These are phyloP conservation scores for Dioscorea cayenensis DNA, from an alignment of 116 monocot species.

Conservation along the genomic window DNA sequence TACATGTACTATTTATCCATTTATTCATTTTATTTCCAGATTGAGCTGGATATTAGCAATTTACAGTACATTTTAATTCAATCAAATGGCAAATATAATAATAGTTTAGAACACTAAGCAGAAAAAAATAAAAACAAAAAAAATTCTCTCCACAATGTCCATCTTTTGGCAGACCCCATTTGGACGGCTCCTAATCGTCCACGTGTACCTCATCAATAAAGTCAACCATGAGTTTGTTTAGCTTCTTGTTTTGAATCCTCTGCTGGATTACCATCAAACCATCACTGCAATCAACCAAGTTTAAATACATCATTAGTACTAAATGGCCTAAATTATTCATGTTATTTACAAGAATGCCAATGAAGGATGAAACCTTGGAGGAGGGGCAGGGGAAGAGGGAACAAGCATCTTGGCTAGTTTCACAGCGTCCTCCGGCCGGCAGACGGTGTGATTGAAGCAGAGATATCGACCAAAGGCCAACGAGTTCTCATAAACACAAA, in stretches of 20 bases:
- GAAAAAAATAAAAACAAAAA: too few species aligned
- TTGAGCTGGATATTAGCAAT: too few species aligned
- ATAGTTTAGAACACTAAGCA: too few species aligned
- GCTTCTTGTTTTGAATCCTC: constrained; percentile 51
- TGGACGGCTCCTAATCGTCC: not conserved
- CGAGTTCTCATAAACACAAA: constrained; percentile 57
- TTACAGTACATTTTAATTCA: too few species aligned
- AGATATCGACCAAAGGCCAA: constrained; percentile 74
- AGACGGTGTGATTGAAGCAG: constrained; percentile 66
- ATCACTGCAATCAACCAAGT: constrained; percentile 19
- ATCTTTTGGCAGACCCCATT: too few species aligned
- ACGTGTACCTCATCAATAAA: constrained; percentile 1
- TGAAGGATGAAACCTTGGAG: constrained; percentile 23
- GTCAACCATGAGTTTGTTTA: constrained; percentile 55
- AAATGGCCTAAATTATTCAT: not conserved
- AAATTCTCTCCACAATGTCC: too few species aligned
- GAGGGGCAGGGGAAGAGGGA: constrained; percentile 22
- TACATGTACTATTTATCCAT: too few species aligned
- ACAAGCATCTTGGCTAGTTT: constrained; percentile 49
- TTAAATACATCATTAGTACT: not conserved
- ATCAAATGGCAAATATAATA: too few species aligned
- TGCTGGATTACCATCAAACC: constrained; percentile 36
- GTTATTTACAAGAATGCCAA: not conserved
- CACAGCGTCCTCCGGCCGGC: constrained; percentile 61
- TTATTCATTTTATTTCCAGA: too few species aligned